Evolutionary conservation across 139 green algal genomes (phyloP).

Genomic region (Picochlorum sp.): DNA sequence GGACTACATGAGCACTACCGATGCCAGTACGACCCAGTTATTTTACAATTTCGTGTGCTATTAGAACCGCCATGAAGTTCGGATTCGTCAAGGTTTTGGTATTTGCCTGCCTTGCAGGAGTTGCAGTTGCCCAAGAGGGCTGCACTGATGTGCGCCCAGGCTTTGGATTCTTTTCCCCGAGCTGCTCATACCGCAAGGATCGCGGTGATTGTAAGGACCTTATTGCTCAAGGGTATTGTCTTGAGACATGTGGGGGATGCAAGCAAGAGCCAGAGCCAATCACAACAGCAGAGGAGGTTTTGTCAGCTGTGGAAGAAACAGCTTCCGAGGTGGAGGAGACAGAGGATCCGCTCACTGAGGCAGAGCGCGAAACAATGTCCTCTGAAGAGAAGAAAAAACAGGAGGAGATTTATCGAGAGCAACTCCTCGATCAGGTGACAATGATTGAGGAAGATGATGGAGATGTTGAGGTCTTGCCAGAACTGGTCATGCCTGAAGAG

Average conservation of each 20-base stretch:
- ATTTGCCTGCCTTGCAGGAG: background rate
- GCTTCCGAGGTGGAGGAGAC: background rate
- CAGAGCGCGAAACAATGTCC: background rate
- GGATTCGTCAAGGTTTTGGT: conserved; percentile 5
- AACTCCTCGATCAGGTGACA: background rate
- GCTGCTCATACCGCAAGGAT: background rate
- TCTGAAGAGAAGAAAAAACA: background rate
- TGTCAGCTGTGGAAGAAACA: background rate
- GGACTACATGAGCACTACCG: too few species aligned
- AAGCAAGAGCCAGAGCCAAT: background rate
- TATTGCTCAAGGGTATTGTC: background rate
- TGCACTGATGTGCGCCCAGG: too few species aligned
- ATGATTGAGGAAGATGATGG: background rate
- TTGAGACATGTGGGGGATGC: background rate
- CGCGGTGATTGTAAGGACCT: background rate
- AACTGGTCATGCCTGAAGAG: background rate
- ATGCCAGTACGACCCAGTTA: too few species aligned
- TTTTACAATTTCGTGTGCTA: too few species aligned
- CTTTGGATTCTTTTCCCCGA: background rate
- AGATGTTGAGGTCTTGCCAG: conserved; percentile 1
- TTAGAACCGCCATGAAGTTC: too few species aligned
- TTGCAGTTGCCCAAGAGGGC: background rate
- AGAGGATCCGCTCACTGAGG: background rate
- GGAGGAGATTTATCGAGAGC: background rate
- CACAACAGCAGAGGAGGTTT: background rate